Base-by-base conservation (phyloP, 768 basidiomycete species). In the Calocera cornea region DNA sequence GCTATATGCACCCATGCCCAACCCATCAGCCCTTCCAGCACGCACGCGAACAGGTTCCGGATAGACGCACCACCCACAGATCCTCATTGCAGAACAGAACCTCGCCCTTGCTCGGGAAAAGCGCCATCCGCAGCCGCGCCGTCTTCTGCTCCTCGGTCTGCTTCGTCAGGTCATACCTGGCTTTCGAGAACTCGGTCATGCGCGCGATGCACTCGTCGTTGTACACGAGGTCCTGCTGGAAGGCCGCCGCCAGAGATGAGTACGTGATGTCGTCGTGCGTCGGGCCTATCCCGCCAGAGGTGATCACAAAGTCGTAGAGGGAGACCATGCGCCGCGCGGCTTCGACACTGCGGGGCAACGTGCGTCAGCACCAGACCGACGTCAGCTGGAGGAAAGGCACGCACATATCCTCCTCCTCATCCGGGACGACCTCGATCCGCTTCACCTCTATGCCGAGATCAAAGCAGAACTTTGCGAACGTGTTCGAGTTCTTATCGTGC, bases 201-300 rank as follows among this genome's bases (percentile, higher is more conserved):
- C 93, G 84, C 1, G 78, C 72, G 14, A 92, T 80, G 0, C 91
- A 93, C 71, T 95, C 94, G 3, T 83, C 72, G 76, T 97, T 84
- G 73, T 95, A 85, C 44, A 77, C 79, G 27, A 95, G 85, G 0
- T 79, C 78, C 69, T 88, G 86, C 63, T 77, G 44, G 79, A 98
- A 98, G 0, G 95, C 89, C 72, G 86, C 88, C 3, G 89, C 92
- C 24, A 98, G 84, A 1, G 90, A 89, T 3, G 83, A 81, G 72
- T 97, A 97, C 2, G 94, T 95, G 73, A 95, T 95, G 73, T 94
- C 90, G 73, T 92, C 92, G 73, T 93, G 91, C 14, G 92, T 95
- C 1, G 92, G 90, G 0, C 92, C 92, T 66, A 97, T 92, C 0
- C 95, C 94, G 1, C 95, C 94, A 14, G 86, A 87, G 0, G 92